A percentile compares a stretch with the other conserved stretches of the same genome.
Conservation (phyloP, 192 early-diverging fungal genomes). For the Coemansia umbellata region DNA sequence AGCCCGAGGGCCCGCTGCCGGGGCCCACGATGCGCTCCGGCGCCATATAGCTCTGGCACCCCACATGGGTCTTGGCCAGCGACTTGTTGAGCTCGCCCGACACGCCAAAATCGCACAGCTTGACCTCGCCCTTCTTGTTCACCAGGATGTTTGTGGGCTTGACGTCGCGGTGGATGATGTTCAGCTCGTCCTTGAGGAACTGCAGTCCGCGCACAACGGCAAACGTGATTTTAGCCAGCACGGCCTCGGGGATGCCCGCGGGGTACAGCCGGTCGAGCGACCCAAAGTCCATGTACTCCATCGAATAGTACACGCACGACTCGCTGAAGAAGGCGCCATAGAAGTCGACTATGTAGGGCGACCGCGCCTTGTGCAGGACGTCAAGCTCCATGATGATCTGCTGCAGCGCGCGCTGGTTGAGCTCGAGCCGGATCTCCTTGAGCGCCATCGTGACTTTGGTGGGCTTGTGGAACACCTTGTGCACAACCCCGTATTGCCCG, state of each 20-base stretch:
- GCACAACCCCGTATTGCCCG: constrained; percentile 93
- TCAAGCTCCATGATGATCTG: constrained; percentile 96
- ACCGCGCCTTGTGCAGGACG: constrained; percentile 82
- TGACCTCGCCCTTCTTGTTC: constrained; percentile 82
- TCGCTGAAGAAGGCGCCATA: constrained; percentile 97
- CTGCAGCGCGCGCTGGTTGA: constrained; percentile 83
- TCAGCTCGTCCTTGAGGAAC: constrained; percentile 83
- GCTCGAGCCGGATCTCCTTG: constrained; percentile 90
- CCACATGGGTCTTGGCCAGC: constrained; percentile 89
- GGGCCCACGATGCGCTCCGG: constrained; percentile 80
- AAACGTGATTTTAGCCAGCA: constrained; percentile 70
- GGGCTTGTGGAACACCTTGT: constrained; percentile 80
- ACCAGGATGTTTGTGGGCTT: constrained; percentile 94
- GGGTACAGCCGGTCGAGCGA: constrained; percentile 85
- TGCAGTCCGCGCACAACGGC: constrained; percentile 78
- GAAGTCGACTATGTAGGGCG: constrained; percentile 93
- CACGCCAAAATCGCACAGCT: constrained; percentile 96
- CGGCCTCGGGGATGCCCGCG: constrained; percentile 74
- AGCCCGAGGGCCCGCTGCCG: constrained; percentile 55
- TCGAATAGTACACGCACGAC: constrained; percentile 94
- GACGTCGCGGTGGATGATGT: constrained; percentile 92
- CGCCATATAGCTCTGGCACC: constrained; percentile 95
- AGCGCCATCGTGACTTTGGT: constrained; percentile 87
- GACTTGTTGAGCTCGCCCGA: constrained; percentile 85
- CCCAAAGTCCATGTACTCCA: constrained; percentile 98